phyloP scores from a whole-genome alignment of 2,329 filamentous ascomycete species.

The Xylogone sp. region DNA sequence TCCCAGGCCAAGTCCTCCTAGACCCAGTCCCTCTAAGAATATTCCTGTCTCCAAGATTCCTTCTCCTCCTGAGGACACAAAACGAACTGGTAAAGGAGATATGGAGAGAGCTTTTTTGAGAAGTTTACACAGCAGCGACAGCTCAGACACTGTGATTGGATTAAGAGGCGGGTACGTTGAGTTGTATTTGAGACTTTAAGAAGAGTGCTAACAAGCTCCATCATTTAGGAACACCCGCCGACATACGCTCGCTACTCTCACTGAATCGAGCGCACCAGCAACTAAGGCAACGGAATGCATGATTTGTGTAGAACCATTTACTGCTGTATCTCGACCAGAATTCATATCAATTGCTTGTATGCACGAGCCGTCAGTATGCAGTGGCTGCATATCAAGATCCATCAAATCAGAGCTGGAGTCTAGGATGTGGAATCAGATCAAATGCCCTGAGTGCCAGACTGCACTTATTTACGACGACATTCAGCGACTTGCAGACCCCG shows the following conservation, averaged over 20 bases:
- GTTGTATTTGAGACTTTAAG: neutral
- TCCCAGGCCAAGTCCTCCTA: no score
- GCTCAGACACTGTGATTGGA: neutral
- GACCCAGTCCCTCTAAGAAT: no score
- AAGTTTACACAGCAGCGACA: neutral
- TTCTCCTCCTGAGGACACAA: neutral
- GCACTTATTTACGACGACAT: constrained; percentile 11
- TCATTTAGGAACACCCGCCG: no score
- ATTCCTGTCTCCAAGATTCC: neutral
- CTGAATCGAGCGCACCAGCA: no score
- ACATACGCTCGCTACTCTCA: no score
- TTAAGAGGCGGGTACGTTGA: neutral
- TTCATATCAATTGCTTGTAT: constrained; percentile 7
- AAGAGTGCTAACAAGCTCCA: neutral
- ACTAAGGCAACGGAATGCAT: constrained; percentile 5
- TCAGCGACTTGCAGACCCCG: constrained; percentile 7
- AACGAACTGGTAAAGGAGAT: neutral
- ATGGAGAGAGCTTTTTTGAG: neutral
- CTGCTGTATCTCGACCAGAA: neutral
- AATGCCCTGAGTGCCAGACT: constrained; percentile 11
- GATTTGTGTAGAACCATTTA: constrained; percentile 11
- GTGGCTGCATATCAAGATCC: constrained; percentile 5
- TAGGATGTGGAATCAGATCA: constrained; percentile 13
- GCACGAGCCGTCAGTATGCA: constrained; percentile 9
- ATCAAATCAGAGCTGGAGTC: constrained; percentile 8